phyloP scores from a whole-genome alignment of 768 basidiomycete species.

The Collybiopsis confluens region DNA sequence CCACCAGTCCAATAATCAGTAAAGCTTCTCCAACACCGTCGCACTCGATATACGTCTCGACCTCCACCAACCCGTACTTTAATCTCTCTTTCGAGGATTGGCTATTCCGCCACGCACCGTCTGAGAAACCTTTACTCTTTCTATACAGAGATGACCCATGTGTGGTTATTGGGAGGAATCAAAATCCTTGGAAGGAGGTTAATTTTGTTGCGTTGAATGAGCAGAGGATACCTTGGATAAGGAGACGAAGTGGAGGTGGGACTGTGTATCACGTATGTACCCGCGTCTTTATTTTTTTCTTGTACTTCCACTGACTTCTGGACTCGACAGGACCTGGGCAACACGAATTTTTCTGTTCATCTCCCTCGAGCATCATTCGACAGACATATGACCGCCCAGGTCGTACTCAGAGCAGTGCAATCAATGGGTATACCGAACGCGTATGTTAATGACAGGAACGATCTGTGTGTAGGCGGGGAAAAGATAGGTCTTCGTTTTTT shows the following conservation, averaged over 20 bases:
- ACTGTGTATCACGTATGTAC: constrained; percentile 89
- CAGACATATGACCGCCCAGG: constrained; percentile 67
- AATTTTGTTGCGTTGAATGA: constrained; percentile 58
- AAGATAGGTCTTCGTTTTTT: constrained; percentile 68
- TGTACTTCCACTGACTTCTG: neutral
- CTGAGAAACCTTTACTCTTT: constrained; percentile 68
- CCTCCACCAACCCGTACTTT: constrained; percentile 79
- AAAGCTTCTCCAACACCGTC: no score
- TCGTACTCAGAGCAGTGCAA: constrained; percentile 75
- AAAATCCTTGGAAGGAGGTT: constrained; percentile 98
- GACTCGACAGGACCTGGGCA: constrained; percentile 78
- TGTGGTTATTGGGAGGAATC: constrained; percentile 92
- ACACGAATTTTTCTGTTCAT: constrained; percentile 96
- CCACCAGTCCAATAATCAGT: no score
- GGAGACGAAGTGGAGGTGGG: constrained; percentile 89
- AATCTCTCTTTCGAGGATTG: constrained; percentile 91
- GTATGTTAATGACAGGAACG: constrained; percentile 83
- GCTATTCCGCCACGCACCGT: constrained; percentile 70
- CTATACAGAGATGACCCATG: constrained; percentile 87
- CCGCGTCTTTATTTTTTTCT: neutral
- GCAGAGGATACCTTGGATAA: constrained; percentile 65
- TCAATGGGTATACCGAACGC: constrained; percentile 69
- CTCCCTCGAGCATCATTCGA: constrained; percentile 80
- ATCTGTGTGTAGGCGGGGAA: constrained; percentile 76
- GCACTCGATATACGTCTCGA: constrained; percentile 67